A percentile compares a stretch with the other conserved stretches of the same genome.
phyloP scores from a whole-genome alignment of 352 stramenopile species.

The Plasmopara muralis region DNA sequence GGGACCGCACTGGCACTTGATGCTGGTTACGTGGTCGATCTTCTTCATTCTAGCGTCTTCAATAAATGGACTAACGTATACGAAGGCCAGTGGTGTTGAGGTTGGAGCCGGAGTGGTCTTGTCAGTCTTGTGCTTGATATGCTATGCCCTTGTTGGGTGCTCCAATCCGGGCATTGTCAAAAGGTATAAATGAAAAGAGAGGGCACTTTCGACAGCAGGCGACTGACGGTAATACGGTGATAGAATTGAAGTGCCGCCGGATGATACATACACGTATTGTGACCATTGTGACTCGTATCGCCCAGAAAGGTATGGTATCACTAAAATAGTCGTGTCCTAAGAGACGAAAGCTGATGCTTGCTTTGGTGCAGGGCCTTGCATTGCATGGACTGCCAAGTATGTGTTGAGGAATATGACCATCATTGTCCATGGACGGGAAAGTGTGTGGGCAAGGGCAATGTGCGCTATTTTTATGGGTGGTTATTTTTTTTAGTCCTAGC shows the following conservation, averaged over 20 bases:
- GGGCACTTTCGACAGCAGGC: background rate
- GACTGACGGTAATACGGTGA: constrained; percentile 4
- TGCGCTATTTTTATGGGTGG: constrained; percentile 81
- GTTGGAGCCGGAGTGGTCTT: constrained; percentile 45
- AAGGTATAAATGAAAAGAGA: constrained; percentile 18
- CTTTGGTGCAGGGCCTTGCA: constrained; percentile 51
- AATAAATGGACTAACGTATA: constrained; percentile 47
- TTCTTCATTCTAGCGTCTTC: constrained; percentile 35
- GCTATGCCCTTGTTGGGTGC: constrained; percentile 72
- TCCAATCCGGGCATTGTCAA: constrained; percentile 64
- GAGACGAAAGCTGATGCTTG: background rate
- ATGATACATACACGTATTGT: constrained; percentile 71
- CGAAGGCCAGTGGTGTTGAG: constrained; percentile 37
- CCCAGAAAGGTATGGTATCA: constrained; percentile 40
- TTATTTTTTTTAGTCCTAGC: constrained; percentile 79
- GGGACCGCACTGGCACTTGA: constrained; percentile 74
- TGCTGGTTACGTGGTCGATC: constrained; percentile 51
- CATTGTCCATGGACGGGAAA: constrained; percentile 92
- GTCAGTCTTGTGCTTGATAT: constrained; percentile 42
- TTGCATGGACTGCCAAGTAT: constrained; percentile 84
- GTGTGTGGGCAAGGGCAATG: constrained; percentile 78
- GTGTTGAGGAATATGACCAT: constrained; percentile 86
- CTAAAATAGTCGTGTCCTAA: background rate
- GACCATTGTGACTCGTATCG: constrained; percentile 75
- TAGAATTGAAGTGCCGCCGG: constrained; percentile 29